Evolutionary conservation across 192 early-diverging fungal genomes (phyloP), one percentile per base, ranked within the genome.

Genomic region (Pilobolus umbonatus): DNA sequence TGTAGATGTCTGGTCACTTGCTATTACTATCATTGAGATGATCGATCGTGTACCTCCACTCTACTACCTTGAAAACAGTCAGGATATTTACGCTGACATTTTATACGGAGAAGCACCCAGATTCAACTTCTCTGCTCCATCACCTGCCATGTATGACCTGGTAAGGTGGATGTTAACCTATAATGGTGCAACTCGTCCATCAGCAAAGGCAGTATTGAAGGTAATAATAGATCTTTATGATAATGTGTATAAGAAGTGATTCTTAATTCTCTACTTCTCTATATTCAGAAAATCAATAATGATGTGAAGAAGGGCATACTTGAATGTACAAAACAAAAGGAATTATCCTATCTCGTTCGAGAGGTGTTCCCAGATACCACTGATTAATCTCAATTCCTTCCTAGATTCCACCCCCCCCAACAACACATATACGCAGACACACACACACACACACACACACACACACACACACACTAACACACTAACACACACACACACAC

Each of bases 1-100:
- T 55, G 69, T 75, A 4, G 75, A 77, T 61, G 52, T 77, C 11
- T 77, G 75, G 75, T 77, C 75, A 9, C 44, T 75, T 30, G 75
- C 60, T 6, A 75, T 77, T 38, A 68, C 65, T 1, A 59, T 66
- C 26, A 75, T 75, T 30, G 73, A 75, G 52, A 65, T 75, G 64
- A 60, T 75, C 59, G 73, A 75, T 32, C 64, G 73, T 40, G 61
- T 57, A 5, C 73, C 73, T 34, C 73, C 73, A 10, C 62, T 71
- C 29, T 75, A 68, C 54, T 67, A 69, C 35, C 31, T 69, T 35
- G 67, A 69, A 34, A 54, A 60, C 30, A 69, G 48, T 32, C 45
- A 55, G 17, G 67, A 69, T 21, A 69, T 69, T 50, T 69, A 64
- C 38, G 50, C 54, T 12, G 67, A 69, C 35, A 69, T 69, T 31